Percentiles rank a stretch among this genome's conserved stretches.
Evolutionary conservation across 768 basidiomycete species (phyloP).

Genomic region (Termitomyces bulborhizus): DNA sequence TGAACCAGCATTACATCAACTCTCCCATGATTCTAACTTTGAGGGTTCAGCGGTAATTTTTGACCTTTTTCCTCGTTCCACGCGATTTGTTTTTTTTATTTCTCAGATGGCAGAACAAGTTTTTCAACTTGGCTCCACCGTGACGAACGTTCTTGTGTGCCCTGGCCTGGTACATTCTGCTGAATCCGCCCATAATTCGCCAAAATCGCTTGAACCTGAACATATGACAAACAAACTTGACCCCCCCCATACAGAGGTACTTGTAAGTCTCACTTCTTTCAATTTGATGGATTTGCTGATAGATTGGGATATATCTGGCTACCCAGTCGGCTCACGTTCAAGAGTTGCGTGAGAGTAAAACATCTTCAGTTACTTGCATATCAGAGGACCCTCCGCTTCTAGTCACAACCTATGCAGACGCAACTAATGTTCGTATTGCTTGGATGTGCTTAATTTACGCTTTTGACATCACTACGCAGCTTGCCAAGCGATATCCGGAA

Average conservation of each 20-base stretch:
- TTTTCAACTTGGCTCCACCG: neutral
- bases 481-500: conserved; percentile 27
- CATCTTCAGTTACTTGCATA: neutral
- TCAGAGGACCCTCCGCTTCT: neutral
- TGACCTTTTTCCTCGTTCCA: neutral
- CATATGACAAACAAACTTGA: neutral
- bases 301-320: neutral
- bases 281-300: neutral
- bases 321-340: neutral
- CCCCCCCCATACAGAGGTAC: neutral
- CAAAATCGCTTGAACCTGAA: neutral
- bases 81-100: neutral
- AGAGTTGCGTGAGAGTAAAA: neutral
- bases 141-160: neutral
- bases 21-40: neutral
- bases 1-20: neutral
- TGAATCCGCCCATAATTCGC: neutral
- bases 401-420: neutral
- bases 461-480: conserved; percentile 13
- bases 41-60: neutral
- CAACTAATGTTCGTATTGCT: neutral
- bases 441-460: neutral
- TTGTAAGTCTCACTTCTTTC: neutral
- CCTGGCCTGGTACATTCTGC: neutral
- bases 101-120: neutral